Conservation (phyloP, 805 yeast species). For the Candida arabinofermentans region DNA sequence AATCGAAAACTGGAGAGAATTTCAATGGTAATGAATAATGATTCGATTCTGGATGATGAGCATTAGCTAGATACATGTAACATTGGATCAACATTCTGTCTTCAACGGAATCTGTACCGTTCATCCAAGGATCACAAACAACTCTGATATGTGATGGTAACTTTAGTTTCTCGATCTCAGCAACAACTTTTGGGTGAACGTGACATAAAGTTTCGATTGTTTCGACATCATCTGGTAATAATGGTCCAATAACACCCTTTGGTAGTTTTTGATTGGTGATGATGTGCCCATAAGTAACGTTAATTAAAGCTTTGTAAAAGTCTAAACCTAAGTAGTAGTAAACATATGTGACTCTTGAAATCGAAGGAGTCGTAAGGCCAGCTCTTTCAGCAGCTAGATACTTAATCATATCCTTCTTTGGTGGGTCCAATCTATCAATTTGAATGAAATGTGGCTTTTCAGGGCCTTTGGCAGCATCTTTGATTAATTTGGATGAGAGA, state of each 20-base stretch:
- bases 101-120: slow-evolving; percentile 66
- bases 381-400: slow-evolving; percentile 65
- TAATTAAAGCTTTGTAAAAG: slow-evolving; percentile 69
- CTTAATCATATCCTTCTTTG: slow-evolving; percentile 65
- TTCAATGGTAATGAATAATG: slow-evolving; percentile 72
- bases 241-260: slow-evolving; percentile 65
- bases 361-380: slow-evolving; percentile 48
- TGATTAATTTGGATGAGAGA: slow-evolving; percentile 55
- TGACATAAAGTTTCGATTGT: slow-evolving; percentile 49
- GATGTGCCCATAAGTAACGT: slow-evolving; percentile 58
- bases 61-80: slow-evolving; percentile 67
- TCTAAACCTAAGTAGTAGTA: slow-evolving; percentile 55
- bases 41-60: slow-evolving; percentile 66
- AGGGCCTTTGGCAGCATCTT: slow-evolving; percentile 49
- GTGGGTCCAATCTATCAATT: slow-evolving; percentile 72
- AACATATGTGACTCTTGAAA: slow-evolving; percentile 65
- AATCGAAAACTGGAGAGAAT: slow-evolving; percentile 70
- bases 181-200: slow-evolving; percentile 53
- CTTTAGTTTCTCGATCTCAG: slow-evolving; percentile 63
- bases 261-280: slow-evolving; percentile 54
- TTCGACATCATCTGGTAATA: slow-evolving; percentile 59
- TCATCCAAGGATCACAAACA: slow-evolving; percentile 80
- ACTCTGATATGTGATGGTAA: slow-evolving; percentile 53
- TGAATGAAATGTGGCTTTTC: slow-evolving; percentile 60
- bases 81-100: slow-evolving; percentile 63